phyloP scores from a whole-genome alignment of 1,284 basidiomycete species.

The Singerocomus inundabilis region DNA sequence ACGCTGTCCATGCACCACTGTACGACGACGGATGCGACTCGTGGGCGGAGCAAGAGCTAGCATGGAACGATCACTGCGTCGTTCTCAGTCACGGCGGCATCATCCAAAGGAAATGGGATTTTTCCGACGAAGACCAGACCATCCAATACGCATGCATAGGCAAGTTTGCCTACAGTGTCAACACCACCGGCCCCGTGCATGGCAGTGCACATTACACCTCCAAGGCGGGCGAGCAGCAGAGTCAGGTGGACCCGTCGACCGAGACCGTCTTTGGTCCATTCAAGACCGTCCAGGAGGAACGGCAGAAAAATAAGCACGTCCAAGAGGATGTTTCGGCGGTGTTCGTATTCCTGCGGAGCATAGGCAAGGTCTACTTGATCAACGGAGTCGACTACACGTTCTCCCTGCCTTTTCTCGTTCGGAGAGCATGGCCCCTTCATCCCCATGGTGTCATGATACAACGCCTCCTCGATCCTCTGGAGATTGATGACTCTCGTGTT shows the following conservation, averaged over 20 bases:
- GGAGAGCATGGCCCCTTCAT: constrained; percentile 73
- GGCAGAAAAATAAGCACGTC: constrained; percentile 32
- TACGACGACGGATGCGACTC: constrained; percentile 37
- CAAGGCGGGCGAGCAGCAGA: constrained; percentile 25
- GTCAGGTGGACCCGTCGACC: constrained; percentile 32
- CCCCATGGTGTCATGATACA: constrained; percentile 79
- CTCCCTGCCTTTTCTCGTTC: constrained; percentile 79
- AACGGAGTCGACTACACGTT: constrained; percentile 78
- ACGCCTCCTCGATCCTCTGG: constrained; percentile 63
- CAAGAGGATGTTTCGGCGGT: constrained; percentile 51
- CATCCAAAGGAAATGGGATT: constrained; percentile 73
- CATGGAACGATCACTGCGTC: constrained; percentile 71
- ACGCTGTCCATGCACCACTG: constrained; percentile 39
- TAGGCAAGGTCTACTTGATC: constrained; percentile 71
- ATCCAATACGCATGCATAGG: constrained; percentile 79
- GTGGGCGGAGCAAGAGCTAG: constrained; percentile 51
- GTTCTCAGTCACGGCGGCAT: constrained; percentile 70
- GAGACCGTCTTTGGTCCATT: constrained; percentile 62
- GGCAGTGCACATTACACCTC: constrained; percentile 40
- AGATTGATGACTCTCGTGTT: constrained; percentile 63
- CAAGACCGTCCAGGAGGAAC: constrained; percentile 30
- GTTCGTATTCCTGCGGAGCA: constrained; percentile 76
- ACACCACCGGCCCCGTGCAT: constrained; percentile 35
- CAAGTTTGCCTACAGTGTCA: constrained; percentile 55
- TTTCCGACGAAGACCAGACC: constrained; percentile 64